phyloP scores from a whole-genome alignment of 1,139 yeast species.

The Pneumocystis sp. region DNA sequence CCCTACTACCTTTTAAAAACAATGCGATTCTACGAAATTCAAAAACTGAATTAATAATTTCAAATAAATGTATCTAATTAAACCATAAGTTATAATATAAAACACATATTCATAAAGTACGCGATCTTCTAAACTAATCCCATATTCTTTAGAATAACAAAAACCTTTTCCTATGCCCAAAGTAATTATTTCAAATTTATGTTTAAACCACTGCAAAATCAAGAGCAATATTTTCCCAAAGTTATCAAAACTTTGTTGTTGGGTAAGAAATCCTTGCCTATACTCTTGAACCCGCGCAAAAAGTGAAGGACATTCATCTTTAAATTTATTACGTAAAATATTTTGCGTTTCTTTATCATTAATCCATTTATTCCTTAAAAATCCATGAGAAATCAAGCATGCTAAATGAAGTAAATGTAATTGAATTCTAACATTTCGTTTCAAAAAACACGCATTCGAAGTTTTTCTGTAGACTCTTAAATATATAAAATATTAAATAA shows the following conservation, averaged over 20 bases:
- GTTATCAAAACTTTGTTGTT: not conserved
- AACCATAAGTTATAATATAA: not conserved
- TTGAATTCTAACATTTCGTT: constrained; percentile 34
- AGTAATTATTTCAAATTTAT: constrained; percentile 23
- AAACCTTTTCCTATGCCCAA: constrained; percentile 11
- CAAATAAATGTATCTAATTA: not conserved
- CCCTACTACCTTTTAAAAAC: constrained; percentile 45
- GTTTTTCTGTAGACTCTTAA: not conserved
- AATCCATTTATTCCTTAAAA: constrained; percentile 60
- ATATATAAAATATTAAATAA: not conserved
- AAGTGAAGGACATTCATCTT: not conserved
- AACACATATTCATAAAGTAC: not conserved
- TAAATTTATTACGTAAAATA: constrained; percentile 6
- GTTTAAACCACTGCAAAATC: constrained; percentile 31
- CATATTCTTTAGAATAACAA: not conserved
- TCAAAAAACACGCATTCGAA: constrained; percentile 25
- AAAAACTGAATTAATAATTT: not conserved
- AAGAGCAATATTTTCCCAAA: constrained; percentile 5
- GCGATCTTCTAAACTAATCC: not conserved
- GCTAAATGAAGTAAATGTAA: constrained; percentile 48
- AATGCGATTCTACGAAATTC: not conserved
- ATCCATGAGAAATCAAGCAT: constrained; percentile 50
- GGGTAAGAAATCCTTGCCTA: not conserved
- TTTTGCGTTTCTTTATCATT: constrained; percentile 34
- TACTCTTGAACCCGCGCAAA: not conserved